Conservation (phyloP, 192 early-diverging fungal genomes). For the Podila minutissima region DNA sequence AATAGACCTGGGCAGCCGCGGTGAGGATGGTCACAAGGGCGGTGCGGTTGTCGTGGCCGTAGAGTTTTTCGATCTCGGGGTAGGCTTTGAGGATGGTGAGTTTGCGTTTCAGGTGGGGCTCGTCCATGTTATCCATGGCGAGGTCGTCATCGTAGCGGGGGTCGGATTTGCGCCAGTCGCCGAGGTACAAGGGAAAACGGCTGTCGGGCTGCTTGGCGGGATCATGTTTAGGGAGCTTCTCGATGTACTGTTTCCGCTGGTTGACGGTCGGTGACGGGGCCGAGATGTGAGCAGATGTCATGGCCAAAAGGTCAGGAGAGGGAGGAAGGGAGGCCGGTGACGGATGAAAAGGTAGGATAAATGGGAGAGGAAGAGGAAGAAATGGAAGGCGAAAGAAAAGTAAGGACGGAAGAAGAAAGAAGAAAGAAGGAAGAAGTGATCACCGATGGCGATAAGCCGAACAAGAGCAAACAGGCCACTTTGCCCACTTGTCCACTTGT, state of each 20-base stretch:
- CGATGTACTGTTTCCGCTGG: conserved; percentile 22
- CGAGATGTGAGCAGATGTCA: neutral
- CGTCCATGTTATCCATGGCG: conserved; percentile 89
- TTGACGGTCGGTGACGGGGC: conserved; percentile 30
- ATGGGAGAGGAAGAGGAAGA: neutral
- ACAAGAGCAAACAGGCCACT: neutral
- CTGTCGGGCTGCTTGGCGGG: conserved; percentile 54
- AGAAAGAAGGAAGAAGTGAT: neutral
- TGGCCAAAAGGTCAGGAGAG: neutral
- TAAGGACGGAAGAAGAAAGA: neutral
- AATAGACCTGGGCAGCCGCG: conserved; percentile 73
- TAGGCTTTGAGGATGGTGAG: conserved; percentile 85
- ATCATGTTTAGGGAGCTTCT: conserved; percentile 31
- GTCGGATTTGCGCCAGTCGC: conserved; percentile 85
- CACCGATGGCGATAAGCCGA: neutral
- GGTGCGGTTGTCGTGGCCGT: conserved; percentile 84
- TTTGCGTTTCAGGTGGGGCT: conserved; percentile 94
- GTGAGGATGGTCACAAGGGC: conserved; percentile 73
- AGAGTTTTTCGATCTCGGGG: conserved; percentile 90
- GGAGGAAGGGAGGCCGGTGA: neutral
- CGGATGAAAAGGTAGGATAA: neutral
- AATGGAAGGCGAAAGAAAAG: neutral
- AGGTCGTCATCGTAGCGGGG: conserved; percentile 77
- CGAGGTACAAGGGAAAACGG: conserved; percentile 82
- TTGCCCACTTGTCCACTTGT: neutral